phyloP scores from a whole-genome alignment of 305 asterid genomes.

The Fraxinus ornus region DNA sequence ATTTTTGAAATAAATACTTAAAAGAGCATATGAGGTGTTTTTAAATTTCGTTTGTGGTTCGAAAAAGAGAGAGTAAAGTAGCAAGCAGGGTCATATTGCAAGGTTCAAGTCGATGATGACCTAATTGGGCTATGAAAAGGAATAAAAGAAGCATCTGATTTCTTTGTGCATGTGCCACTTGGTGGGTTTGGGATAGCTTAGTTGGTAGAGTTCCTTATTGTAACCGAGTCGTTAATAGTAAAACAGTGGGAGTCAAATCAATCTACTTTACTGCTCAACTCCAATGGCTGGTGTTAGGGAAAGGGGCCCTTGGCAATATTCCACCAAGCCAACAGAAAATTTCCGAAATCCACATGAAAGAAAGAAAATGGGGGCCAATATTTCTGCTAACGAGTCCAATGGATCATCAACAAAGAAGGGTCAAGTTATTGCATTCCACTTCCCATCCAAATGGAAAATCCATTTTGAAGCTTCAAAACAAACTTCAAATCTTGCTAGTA shows the following conservation, averaged over 20 bases:
- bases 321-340: constrained; percentile 23
- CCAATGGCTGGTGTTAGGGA: not conserved
- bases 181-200: not conserved
- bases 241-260: not conserved
- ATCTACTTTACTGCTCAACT: not conserved
- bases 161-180: not conserved
- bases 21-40: not conserved
- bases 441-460: constrained; percentile 54
- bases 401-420: constrained; percentile 26
- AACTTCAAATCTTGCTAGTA: constrained; percentile 48
- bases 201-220: not conserved
- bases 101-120: not conserved
- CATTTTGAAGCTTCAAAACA: constrained; percentile 54
- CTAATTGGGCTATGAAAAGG: not conserved
- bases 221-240: not conserved
- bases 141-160: not conserved
- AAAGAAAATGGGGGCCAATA: constrained; percentile 37
- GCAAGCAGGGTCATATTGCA: not conserved
- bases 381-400: constrained; percentile 30
- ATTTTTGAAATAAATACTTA: not conserved
- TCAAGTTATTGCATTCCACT: constrained; percentile 53
- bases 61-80: not conserved
- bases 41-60: not conserved
- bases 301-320: constrained; percentile 6
- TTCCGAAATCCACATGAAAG: not conserved